Evolutionary conservation across 2,329 filamentous ascomycete genomes (phyloP), one percentile per base, ranked within the genome.

Genomic region (Leptographium procerum): DNA sequence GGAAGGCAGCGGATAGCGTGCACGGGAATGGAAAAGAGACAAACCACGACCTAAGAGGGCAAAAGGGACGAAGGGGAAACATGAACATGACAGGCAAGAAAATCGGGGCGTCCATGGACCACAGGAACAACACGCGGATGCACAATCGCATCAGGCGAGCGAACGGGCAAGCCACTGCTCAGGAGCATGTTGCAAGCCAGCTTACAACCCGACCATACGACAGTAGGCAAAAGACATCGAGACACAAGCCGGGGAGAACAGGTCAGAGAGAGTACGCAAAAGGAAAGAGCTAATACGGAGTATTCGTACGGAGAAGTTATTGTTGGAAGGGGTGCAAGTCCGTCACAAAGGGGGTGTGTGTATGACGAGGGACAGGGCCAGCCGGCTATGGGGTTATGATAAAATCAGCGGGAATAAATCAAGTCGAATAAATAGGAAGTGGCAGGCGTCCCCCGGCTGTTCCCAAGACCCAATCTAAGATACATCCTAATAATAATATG

Each of bases 101-200:
- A 62, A 60, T 54, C 51, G 61, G 61, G 58, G 60, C 59, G 29
- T 34, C 54, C 55, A 53, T 56, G 31, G 45, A 28, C 36, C 57
- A 61, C 54, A 48, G 56, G 57, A 61, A 59, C 52, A 62, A 55
- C 54, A 62, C 66, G 66, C 66, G 65, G 68, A 70, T 68, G 26
- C 69, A 34, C 69, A 60, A 71, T 64, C 70, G 66, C 69, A 69
- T 67, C 66, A 68, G 65, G 68, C 66, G 69, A 70, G 48, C 48
- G 16, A 51, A 29, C 48, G 22, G 4, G 48, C 48, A 51, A 29
- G 28, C 48, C 24, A 28, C 22, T 11, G 22, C 45, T 11, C 13
- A 28, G 45, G 45, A 24, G 22, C 51, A 31, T 31, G 19, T 19
- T 19, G 28, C n/a, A 6, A 52, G 51, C 29, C 29, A 54, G 52